Evolutionary conservation across 2,329 filamentous ascomycete species (phyloP).

Genomic region (Dothidotthia symphoricarpi): DNA sequence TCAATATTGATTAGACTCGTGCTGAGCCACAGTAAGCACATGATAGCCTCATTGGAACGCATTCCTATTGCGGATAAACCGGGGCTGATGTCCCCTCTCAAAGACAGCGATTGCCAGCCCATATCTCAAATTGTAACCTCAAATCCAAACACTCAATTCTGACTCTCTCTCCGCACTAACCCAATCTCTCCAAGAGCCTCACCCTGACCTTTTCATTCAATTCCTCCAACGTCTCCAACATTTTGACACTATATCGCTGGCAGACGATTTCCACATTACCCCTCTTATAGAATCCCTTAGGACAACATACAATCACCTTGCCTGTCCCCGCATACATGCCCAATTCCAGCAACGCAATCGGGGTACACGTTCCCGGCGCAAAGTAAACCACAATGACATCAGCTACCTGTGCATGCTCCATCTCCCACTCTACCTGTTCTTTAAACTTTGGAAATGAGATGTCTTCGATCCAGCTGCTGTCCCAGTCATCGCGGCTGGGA

Average conservation of each 20-base stretch:
- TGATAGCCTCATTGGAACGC: too few relatives aligned
- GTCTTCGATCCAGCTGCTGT: conserved; percentile 57
- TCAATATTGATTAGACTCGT: too few relatives aligned
- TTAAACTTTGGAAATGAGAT: conserved; percentile 50
- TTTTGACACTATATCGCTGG: conserved; percentile 45
- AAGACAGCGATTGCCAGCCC: too few relatives aligned
- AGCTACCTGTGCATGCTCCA: conserved; percentile 55
- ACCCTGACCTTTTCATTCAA: conserved; percentile 38
- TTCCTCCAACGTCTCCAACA: conserved; percentile 46
- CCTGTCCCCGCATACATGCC: conserved; percentile 51
- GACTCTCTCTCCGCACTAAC: too few relatives aligned
- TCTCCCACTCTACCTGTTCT: conserved; percentile 63
- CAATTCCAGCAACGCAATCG: conserved; percentile 60
- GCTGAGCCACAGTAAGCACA: too few relatives aligned
- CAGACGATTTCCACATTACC: conserved; percentile 62
- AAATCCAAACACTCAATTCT: too few relatives aligned
- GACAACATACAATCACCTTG: conserved; percentile 55
- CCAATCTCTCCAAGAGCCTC: conserved; percentile 14
- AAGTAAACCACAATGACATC: conserved; percentile 60
- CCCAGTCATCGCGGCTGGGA: conserved; percentile 59
- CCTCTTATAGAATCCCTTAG: conserved; percentile 56
- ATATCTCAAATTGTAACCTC: too few relatives aligned
- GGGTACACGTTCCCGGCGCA: conserved; percentile 51
- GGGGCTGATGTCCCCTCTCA: too few relatives aligned
- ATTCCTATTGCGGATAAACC: too few relatives aligned